Conservation (phyloP, 129 eudicot species). For the Cynara cardunculus region DNA sequence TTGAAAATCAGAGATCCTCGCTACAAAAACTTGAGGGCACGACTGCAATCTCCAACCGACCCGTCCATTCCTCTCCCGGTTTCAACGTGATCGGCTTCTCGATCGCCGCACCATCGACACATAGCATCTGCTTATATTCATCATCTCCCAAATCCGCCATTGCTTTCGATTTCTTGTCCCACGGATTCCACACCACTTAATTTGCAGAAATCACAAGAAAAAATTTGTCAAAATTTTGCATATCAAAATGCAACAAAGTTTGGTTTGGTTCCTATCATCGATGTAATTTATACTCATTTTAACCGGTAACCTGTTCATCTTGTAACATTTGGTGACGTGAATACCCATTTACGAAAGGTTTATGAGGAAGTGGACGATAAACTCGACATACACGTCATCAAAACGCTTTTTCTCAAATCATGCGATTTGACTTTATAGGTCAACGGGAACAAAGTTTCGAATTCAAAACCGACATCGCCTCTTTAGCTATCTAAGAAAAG, state of each 20-base stretch:
- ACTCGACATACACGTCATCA: too few species aligned
- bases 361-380: too few species aligned
- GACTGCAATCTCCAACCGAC: conserved; percentile 63
- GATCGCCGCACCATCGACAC: conserved; percentile 80
- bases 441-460: neutral
- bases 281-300: too few species aligned
- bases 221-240: neutral
- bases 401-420: too few species aligned
- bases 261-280: neutral
- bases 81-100: conserved; percentile 73
- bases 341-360: neutral
- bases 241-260: neutral
- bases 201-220: neutral
- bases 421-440: conserved; percentile 15
- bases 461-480: neutral
- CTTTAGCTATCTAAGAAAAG: neutral
- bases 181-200: conserved; percentile 91
- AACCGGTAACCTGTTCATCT: neutral
- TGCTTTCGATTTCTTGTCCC: conserved; percentile 90
- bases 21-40: conserved; percentile 78
- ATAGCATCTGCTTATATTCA: conserved; percentile 86
- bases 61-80: conserved; percentile 95
- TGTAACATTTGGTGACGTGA: neutral
- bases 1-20: conserved; percentile 54
- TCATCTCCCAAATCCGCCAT: conserved; percentile 86